These are phyloP conservation scores for Pezicula neosporulosa DNA, from an alignment of 2,329 filamentous ascomycete species.

Conservation along the genomic window DNA sequence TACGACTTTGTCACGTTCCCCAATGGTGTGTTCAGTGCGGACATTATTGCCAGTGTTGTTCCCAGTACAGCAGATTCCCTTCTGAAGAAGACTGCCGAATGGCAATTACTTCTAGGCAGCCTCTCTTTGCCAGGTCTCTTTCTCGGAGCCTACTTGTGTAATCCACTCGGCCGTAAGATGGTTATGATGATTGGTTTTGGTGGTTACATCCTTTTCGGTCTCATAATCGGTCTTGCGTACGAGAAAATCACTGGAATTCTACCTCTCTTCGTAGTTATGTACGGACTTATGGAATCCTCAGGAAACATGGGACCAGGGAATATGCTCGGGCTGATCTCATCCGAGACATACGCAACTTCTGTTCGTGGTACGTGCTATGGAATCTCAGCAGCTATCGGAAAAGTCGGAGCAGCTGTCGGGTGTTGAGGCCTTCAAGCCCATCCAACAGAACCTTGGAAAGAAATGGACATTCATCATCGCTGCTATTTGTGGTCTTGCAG, in stretches of 20 bases:
- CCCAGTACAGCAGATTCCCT: conserved; percentile 22
- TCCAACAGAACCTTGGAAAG: conserved; percentile 41
- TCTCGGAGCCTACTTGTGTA: conserved; percentile 44
- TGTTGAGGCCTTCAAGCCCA: conserved; percentile 46
- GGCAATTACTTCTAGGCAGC: conserved; percentile 42
- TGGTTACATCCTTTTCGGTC: conserved; percentile 46
- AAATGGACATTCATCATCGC: conserved; percentile 50
- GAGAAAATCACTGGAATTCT: conserved; percentile 44
- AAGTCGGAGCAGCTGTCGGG: conserved; percentile 49
- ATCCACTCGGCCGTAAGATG: conserved; percentile 44
- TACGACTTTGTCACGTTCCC: conserved; percentile 44
- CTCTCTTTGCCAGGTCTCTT: conserved; percentile 46
- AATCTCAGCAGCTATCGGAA: conserved; percentile 47
- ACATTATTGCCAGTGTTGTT: conserved; percentile 37
- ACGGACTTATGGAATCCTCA: conserved; percentile 46
- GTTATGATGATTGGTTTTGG: conserved; percentile 48
- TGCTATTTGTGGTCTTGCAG: conserved; percentile 44
- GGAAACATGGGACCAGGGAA: conserved; percentile 48
- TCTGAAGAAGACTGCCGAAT: conserved; percentile 41
- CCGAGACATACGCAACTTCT: conserved; percentile 48
- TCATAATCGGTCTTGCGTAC: conserved; percentile 48
- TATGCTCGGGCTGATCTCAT: conserved; percentile 46
- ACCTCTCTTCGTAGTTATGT: conserved; percentile 48
- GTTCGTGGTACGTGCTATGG: conserved; percentile 49
- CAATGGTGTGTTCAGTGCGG: conserved; percentile 42